Evolutionary conservation across 768 basidiomycete genomes (phyloP).

Genomic region (Termitomyces sp.): DNA sequence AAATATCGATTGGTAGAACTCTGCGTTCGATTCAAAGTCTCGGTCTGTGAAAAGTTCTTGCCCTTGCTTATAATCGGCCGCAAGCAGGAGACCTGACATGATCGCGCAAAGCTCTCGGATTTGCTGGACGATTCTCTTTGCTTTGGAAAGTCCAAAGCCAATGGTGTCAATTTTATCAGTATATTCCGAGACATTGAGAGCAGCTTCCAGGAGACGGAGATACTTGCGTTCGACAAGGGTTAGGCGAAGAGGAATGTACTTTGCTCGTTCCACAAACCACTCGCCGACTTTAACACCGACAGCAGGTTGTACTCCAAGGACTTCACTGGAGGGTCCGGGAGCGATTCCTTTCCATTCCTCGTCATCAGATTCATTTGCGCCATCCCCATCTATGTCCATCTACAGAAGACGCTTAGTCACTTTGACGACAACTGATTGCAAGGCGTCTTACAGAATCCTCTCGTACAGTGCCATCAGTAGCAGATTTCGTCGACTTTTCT

Average conservation of each 20-base stretch:
- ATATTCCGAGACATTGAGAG: slow-evolving; percentile 80
- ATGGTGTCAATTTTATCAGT: slow-evolving; percentile 88
- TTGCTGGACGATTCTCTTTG: slow-evolving; percentile 84
- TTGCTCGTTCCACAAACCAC: slow-evolving; percentile 80
- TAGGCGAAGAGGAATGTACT: slow-evolving; percentile 76
- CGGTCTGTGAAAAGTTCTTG: slow-evolving; percentile 80
- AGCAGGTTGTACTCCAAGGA: slow-evolving; percentile 51
- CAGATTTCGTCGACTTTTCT: slow-evolving; percentile 21
- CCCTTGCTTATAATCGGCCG: slow-evolving; percentile 85
- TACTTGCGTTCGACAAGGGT: slow-evolving; percentile 74
- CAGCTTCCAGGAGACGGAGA: slow-evolving; percentile 80
- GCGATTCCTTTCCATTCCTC: slow-evolving; percentile 39
- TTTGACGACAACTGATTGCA: neutral
- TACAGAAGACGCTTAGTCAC: slow-evolving; percentile 12
- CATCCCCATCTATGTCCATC: slow-evolving; percentile 42
- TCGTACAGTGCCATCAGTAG: neutral
- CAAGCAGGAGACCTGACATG: slow-evolving; percentile 75
- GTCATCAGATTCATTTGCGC: slow-evolving; percentile 30
- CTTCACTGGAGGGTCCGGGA: slow-evolving; percentile 25
- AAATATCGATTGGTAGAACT: slow-evolving; percentile 76
- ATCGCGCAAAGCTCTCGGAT: slow-evolving; percentile 86
- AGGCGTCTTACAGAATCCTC: slow-evolving; percentile 6
- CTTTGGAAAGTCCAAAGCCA: slow-evolving; percentile 70
- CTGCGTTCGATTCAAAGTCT: slow-evolving; percentile 74
- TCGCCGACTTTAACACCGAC: slow-evolving; percentile 65